Evolutionary conservation across 2,329 filamentous ascomycete genomes (phyloP).

Genomic region (Graphiopsis chlorocephala): DNA sequence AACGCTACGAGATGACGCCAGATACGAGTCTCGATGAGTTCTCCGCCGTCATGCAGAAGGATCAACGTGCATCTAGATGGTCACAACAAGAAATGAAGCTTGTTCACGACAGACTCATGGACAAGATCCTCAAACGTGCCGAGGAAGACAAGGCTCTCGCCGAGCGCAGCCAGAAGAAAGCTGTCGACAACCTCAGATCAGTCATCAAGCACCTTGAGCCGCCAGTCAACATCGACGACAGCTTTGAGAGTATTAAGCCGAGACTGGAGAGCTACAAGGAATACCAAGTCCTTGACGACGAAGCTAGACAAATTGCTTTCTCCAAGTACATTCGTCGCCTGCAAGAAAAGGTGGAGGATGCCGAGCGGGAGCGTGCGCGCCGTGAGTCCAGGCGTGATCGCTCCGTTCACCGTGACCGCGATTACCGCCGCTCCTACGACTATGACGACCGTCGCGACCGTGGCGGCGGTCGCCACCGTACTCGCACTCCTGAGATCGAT

Average conservation of each 20-base stretch:
- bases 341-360: conserved; percentile 86
- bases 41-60: conserved; percentile 73
- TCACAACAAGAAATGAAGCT: conserved; percentile 73
- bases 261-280: conserved; percentile 79
- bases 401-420: conserved; percentile 36
- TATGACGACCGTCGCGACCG: conserved; percentile 48
- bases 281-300: conserved; percentile 81
- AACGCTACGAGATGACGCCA: conserved; percentile 83
- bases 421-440: conserved; percentile 38
- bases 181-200: conserved; percentile 78
- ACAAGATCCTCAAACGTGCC: conserved; percentile 74
- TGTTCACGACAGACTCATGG: conserved; percentile 83
- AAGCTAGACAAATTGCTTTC: conserved; percentile 77
- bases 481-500: conserved; percentile 82
- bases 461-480: conserved; percentile 41
- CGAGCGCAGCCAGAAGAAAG: conserved; percentile 81
- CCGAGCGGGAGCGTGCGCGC: conserved; percentile 58
- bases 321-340: conserved; percentile 88
- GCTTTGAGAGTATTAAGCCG: conserved; percentile 81
- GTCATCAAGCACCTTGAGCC: conserved; percentile 89
- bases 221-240: conserved; percentile 71
- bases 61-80: conserved; percentile 83
- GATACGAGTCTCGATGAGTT: conserved; percentile 90
- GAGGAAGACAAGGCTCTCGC: conserved; percentile 80
- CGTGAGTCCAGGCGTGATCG: conserved; percentile 36